These are phyloP conservation scores for Colletotrichum lentis DNA, from an alignment of 2,329 filamentous ascomycete species.

Conservation along the genomic window DNA sequence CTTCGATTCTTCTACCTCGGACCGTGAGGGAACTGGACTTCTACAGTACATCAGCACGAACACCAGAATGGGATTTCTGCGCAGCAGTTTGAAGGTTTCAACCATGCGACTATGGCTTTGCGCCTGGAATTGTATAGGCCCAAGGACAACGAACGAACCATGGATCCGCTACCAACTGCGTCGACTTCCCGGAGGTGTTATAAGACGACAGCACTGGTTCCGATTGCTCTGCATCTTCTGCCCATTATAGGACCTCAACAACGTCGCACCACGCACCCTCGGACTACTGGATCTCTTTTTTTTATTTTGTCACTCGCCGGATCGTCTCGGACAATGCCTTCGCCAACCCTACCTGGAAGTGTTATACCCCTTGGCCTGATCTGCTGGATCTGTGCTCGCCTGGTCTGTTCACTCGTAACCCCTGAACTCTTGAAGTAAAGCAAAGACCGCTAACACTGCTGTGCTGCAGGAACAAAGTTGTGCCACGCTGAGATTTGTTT, in stretches of 20 bases:
- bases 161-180: background rate
- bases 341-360: background rate
- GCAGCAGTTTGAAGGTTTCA: background rate
- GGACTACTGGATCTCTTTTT: background rate
- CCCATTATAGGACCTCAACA: background rate
- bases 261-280: background rate
- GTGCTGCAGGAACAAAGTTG: constrained; percentile 65
- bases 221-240: background rate
- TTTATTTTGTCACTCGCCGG: constrained; percentile 14
- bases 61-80: background rate
- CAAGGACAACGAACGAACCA: background rate
- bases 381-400: constrained; percentile 28
- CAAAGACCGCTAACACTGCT: constrained; percentile 48
- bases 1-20: constrained; percentile 20
- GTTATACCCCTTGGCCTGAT: constrained; percentile 21
- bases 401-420: constrained; percentile 50
- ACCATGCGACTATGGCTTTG: background rate
- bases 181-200: too few species aligned
- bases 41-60: background rate
- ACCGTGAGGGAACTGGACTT: background rate
- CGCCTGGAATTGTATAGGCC: background rate
- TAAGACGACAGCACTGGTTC: too few species aligned
- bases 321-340: background rate
- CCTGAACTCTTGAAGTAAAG: constrained; percentile 31
- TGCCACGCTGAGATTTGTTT: constrained; percentile 51